phyloP scores from a whole-genome alignment of 352 stramenopile genomes.

The Saprolegnia parasitica region DNA sequence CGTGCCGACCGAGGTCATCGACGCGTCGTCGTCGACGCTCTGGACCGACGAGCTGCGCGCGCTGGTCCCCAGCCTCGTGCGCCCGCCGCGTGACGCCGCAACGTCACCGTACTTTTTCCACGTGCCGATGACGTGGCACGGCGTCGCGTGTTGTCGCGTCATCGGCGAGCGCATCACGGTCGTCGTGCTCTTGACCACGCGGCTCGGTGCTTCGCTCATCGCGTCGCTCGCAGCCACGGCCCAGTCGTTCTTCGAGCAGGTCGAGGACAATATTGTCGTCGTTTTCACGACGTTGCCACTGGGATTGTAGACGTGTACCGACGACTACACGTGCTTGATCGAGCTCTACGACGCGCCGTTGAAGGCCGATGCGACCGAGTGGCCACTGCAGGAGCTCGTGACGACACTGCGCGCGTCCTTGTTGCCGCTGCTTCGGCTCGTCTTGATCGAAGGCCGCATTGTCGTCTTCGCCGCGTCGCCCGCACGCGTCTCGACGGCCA shows the following conservation, averaged over 20 bases:
- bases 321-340: conserved; percentile 29
- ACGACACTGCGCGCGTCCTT: conserved; percentile 52
- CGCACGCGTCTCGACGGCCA: conserved; percentile 1
- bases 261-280: neutral
- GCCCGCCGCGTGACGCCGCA: conserved; percentile 4
- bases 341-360: conserved; percentile 35
- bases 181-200: conserved; percentile 18
- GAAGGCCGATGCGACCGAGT: conserved; percentile 31
- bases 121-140: conserved; percentile 1
- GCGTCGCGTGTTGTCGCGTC: conserved; percentile 3
- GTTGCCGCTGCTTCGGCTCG: conserved; percentile 55
- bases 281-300: neutral
- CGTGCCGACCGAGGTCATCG: neutral
- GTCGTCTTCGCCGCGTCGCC: conserved; percentile 57
- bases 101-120: conserved; percentile 20
- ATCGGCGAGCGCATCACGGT: neutral
- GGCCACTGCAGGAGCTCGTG: conserved; percentile 49
- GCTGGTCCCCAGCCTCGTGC: neutral
- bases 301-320: neutral
- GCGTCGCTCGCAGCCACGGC: conserved; percentile 5
- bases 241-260: conserved; percentile 22
- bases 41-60: neutral
- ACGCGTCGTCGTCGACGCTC: neutral
- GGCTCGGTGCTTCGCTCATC: neutral
- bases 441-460: conserved; percentile 71